phyloP scores from a whole-genome alignment of 306 rosid species.

The Dryas alaskensis region DNA sequence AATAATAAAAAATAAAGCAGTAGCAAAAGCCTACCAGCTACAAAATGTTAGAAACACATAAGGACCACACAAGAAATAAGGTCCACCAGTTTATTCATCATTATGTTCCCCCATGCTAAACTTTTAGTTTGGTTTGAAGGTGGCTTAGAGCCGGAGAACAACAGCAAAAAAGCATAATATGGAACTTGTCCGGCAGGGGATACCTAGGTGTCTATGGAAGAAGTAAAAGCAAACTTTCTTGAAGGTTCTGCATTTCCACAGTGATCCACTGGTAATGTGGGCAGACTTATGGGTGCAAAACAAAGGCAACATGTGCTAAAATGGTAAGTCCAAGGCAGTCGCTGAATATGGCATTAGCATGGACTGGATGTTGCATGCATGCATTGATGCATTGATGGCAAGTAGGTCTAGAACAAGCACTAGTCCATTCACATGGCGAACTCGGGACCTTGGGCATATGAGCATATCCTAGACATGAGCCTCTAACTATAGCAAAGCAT shows the following conservation, averaged over 20 bases:
- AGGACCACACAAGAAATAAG: constrained; percentile 18
- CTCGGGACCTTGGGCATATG: background rate
- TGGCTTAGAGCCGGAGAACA: background rate
- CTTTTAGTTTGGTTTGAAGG: background rate
- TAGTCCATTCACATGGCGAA: background rate
- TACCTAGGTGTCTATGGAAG: background rate
- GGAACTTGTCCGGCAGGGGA: background rate
- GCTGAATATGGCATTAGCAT: background rate
- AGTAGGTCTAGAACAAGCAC: background rate
- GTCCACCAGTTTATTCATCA: constrained; percentile 1
- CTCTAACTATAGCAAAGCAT: background rate
- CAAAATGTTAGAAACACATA: constrained; percentile 9
- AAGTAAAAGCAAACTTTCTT: too few species aligned
- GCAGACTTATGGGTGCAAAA: background rate
- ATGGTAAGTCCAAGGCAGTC: background rate
- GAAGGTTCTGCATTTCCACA: too few species aligned
- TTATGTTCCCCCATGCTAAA: background rate
- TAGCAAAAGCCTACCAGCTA: background rate
- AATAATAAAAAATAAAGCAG: background rate
- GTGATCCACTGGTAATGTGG: too few species aligned
- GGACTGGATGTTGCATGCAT: background rate
- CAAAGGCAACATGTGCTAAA: background rate
- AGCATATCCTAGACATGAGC: background rate
- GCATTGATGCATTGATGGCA: background rate
- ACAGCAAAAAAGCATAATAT: background rate